phyloP scores from a whole-genome alignment of 441 rosid genomes.

The Theobroma grandiflorum region DNA sequence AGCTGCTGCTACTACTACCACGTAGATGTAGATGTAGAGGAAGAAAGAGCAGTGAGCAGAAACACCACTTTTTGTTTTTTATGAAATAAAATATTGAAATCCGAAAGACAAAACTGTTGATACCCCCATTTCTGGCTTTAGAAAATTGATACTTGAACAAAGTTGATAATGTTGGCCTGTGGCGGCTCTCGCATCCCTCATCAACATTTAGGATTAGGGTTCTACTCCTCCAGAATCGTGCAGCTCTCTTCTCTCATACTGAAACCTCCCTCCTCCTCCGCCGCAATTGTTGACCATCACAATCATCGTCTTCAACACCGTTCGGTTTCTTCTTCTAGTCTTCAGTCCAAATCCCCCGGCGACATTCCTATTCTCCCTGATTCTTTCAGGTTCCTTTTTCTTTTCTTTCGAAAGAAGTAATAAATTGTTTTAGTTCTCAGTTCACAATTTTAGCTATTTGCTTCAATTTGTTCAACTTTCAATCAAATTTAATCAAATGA shows the following conservation, averaged over 20 bases:
- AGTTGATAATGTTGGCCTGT: conserved; percentile 52
- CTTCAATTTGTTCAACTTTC: background rate
- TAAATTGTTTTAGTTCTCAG: background rate
- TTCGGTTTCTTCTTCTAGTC: conserved; percentile 42
- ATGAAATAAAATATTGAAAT: too few species aligned
- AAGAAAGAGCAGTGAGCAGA: too few species aligned
- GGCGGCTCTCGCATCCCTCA: conserved; percentile 66
- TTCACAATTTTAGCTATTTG: background rate
- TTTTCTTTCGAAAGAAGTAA: background rate
- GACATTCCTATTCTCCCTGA: conserved; percentile 49
- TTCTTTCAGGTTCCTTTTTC: conserved; percentile 56
- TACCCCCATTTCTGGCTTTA: background rate
- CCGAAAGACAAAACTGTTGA: too few species aligned
- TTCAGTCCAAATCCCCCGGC: conserved; percentile 48
- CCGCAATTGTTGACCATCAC: conserved; percentile 28
- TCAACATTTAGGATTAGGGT: conserved; percentile 54
- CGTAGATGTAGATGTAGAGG: too few species aligned
- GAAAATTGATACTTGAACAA: background rate
- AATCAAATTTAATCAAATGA: background rate
- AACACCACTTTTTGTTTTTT: too few species aligned
- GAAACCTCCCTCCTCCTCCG: conserved; percentile 37
- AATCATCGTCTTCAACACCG: conserved; percentile 36
- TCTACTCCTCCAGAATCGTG: conserved; percentile 43
- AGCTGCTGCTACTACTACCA: too few species aligned
- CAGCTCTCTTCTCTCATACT: conserved; percentile 49